Evolutionary conservation across 768 basidiomycete species (phyloP).

Genomic region (Atractiella rhizophila): DNA sequence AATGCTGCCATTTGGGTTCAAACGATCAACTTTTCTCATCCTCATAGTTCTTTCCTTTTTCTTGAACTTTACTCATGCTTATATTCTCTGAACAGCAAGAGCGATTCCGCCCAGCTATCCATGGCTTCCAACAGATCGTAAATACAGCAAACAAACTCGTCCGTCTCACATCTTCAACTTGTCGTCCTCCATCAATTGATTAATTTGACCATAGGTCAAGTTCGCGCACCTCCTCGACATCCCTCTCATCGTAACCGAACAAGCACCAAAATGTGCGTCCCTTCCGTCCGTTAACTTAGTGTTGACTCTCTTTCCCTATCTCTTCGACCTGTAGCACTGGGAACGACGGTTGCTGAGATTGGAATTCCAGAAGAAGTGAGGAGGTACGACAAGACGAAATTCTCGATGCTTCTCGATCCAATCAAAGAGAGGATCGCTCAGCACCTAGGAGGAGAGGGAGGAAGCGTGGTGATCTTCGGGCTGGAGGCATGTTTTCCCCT

Average conservation of each 20-base stretch:
- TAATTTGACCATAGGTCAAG: neutral
- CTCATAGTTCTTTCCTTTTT: slow-evolving; percentile 8
- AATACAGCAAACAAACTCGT: slow-evolving; percentile 49
- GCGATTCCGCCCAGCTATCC: slow-evolving; percentile 26
- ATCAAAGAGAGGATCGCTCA: slow-evolving; percentile 27
- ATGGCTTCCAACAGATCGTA: slow-evolving; percentile 29
- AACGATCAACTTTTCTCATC: slow-evolving; percentile 13
- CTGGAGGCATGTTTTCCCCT: slow-evolving; percentile 40
- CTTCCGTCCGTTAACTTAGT: neutral
- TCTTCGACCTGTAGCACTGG: slow-evolving; percentile 30
- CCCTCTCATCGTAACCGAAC: slow-evolving; percentile 57
- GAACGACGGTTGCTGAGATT: slow-evolving; percentile 39
- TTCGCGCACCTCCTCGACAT: slow-evolving; percentile 33
- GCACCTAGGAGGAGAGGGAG: too few species aligned
- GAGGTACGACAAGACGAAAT: slow-evolving; percentile 41
- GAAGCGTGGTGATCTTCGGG: slow-evolving; percentile 50
- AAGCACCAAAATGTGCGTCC: slow-evolving; percentile 34
- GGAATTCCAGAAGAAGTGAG: slow-evolving; percentile 16
- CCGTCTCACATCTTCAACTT: neutral
- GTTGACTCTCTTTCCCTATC: neutral
- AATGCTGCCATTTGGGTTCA: too few species aligned
- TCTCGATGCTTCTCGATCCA: slow-evolving; percentile 46
- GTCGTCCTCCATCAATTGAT: slow-evolving; percentile 2
- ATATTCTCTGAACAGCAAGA: slow-evolving; percentile 16
- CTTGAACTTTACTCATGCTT: slow-evolving; percentile 16